phyloP scores from a whole-genome alignment of 148 eudicot species.

The Rhododendron ferrugineum region DNA sequence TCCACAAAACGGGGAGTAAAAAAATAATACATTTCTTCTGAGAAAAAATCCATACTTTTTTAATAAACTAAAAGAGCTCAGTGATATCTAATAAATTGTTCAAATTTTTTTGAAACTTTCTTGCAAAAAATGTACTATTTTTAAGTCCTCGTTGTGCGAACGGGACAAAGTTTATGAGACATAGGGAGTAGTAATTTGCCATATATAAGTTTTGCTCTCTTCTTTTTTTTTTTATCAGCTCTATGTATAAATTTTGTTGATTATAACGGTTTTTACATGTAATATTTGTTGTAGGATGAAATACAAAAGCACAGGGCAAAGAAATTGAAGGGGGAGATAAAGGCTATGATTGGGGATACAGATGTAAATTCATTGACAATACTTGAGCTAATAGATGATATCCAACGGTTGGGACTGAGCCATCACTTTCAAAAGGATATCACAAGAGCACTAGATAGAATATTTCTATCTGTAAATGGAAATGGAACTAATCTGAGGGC shows the following conservation, averaged over 20 bases:
- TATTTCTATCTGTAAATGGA: neutral
- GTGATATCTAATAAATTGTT: too few species aligned
- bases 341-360: conserved; percentile 12
- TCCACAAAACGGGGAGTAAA: too few species aligned
- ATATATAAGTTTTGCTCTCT: too few species aligned
- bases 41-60: too few species aligned
- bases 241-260: neutral
- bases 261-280: neutral
- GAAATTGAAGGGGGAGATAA: conserved; percentile 18
- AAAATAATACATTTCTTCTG: too few species aligned
- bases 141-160: too few species aligned
- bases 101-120: too few species aligned
- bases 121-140: too few species aligned
- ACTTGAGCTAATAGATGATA: conserved; percentile 29
- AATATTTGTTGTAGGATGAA: neutral
- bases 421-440: conserved; percentile 18
- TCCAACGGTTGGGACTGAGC: conserved; percentile 23
- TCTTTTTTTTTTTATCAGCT: neutral
- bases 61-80: too few species aligned
- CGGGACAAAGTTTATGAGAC: too few species aligned
- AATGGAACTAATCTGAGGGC: neutral
- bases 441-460: conserved; percentile 8
- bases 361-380: neutral
- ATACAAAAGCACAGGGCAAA: neutral
- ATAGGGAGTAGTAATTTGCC: too few species aligned